phyloP scores from a whole-genome alignment of 1,284 basidiomycete species.

The Polyporus tsugae region DNA sequence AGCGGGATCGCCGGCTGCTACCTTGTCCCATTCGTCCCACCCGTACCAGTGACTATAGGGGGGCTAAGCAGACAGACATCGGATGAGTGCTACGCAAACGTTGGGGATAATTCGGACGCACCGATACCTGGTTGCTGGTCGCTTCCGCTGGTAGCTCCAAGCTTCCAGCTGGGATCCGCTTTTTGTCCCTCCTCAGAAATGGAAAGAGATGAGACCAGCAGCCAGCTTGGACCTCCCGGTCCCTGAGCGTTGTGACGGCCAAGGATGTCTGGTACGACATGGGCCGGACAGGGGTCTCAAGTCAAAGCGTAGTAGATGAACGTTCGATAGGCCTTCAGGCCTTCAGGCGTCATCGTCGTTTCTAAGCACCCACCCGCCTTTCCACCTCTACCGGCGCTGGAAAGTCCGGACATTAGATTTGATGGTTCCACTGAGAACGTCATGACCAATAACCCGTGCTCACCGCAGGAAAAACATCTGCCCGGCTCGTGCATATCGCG shows the following conservation, averaged over 20 bases:
- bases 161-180: too few species aligned
- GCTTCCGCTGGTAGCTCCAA: not conserved
- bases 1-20: not conserved
- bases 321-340: too few species aligned
- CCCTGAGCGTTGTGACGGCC: not conserved
- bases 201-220: constrained; percentile 16
- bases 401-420: constrained; percentile 1
- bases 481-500: not conserved
- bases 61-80: not conserved
- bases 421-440: constrained; percentile 2
- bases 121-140: not conserved
- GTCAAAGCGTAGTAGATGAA: not conserved
- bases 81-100: not conserved
- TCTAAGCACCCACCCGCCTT: not conserved
- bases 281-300: not conserved
- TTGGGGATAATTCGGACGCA: not conserved
- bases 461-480: constrained; percentile 20
- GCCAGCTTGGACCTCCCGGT: constrained; percentile 9
- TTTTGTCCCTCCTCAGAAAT: constrained; percentile 4
- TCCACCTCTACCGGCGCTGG: constrained; percentile 9
- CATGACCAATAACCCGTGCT: constrained; percentile 29
- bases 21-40: constrained; percentile 3
- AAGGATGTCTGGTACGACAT: not conserved
- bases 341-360: not conserved
- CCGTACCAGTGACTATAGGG: constrained; percentile 8